Evolutionary conservation across 495 filamentous ascomycete genomes (phyloP).

Genomic region (Mytilinidion resinicola): DNA sequence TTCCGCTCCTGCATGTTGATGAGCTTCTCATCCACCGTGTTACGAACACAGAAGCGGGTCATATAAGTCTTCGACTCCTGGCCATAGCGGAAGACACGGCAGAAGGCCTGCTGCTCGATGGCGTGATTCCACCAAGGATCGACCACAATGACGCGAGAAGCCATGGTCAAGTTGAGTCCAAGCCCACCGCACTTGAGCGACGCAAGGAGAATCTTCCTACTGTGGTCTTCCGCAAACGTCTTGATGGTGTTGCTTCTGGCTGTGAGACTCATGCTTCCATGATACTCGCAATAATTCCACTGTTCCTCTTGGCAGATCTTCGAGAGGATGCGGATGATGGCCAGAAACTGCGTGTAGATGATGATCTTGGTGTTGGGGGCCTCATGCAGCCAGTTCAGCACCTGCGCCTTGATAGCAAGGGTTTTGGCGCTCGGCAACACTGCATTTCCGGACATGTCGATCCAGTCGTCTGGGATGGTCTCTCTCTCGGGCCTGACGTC

Average conservation of each 20-base stretch:
- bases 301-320: slow-evolving; percentile 31
- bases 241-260: slow-evolving; percentile 27
- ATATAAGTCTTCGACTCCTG: slow-evolving; percentile 51
- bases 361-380: slow-evolving; percentile 36
- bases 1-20: slow-evolving; percentile 38
- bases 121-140: slow-evolving; percentile 43
- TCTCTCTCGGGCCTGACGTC: slow-evolving; percentile 5
- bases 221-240: slow-evolving; percentile 26
- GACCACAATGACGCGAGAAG: slow-evolving; percentile 39
- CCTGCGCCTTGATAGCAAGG: slow-evolving; percentile 34
- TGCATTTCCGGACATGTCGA: slow-evolving; percentile 25
- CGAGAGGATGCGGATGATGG: slow-evolving; percentile 32
- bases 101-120: slow-evolving; percentile 50
- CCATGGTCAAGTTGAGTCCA: slow-evolving; percentile 40
- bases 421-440: slow-evolving; percentile 37
- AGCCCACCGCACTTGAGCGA: slow-evolving; percentile 34
- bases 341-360: slow-evolving; percentile 36
- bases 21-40: slow-evolving; percentile 49
- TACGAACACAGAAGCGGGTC: slow-evolving; percentile 44
- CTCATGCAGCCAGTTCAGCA: slow-evolving; percentile 35
- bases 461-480: slow-evolving; percentile 30
- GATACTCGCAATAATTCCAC: slow-evolving; percentile 29
- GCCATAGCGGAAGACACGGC: slow-evolving; percentile 57
- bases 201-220: slow-evolving; percentile 32
- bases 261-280: slow-evolving; percentile 29